These are phyloP conservation scores for Paecilomyces formosus DNA, from an alignment of 2,329 filamentous ascomycete species.

Conservation along the genomic window DNA sequence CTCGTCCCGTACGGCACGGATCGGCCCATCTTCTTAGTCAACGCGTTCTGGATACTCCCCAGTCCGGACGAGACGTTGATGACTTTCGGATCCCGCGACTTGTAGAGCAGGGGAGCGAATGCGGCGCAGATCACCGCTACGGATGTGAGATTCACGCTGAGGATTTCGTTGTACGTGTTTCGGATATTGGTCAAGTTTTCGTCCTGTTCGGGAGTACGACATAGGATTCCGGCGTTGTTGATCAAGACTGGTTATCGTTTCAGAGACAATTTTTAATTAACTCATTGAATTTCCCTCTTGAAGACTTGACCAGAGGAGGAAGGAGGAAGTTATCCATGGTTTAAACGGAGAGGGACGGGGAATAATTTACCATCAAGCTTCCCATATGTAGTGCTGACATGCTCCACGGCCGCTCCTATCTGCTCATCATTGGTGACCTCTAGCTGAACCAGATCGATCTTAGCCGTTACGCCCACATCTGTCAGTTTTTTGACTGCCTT, in stretches of 20 bases:
- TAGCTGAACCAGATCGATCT: conserved; percentile 16
- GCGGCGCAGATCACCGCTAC: conserved; percentile 28
- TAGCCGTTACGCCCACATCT: conserved; percentile 8
- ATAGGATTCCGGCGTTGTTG: conserved; percentile 33
- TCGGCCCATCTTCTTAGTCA: conserved; percentile 19
- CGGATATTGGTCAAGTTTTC: conserved; percentile 23
- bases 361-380: conserved; percentile 16
- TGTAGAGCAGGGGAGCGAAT: conserved; percentile 20
- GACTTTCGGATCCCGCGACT: conserved; percentile 16
- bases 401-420: conserved; percentile 12
- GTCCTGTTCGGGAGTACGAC: conserved; percentile 11
- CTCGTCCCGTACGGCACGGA: conserved; percentile 26
- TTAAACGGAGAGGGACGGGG: too few relatives aligned
- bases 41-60: conserved; percentile 32
- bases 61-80: conserved; percentile 27
- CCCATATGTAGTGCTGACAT: conserved; percentile 14
- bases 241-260: conserved; percentile 21
- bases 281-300: not conserved
- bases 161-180: conserved; percentile 22
- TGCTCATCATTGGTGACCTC: conserved; percentile 20
- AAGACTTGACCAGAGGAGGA: not conserved
- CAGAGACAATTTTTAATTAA: not conserved
- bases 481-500: conserved; percentile 17
- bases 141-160: conserved; percentile 40
- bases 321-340: not conserved